A percentile compares a stretch with the other conserved stretches of the same genome.
phyloP scores from a whole-genome alignment of 305 asterid genomes.

The Striga hermonthica region DNA sequence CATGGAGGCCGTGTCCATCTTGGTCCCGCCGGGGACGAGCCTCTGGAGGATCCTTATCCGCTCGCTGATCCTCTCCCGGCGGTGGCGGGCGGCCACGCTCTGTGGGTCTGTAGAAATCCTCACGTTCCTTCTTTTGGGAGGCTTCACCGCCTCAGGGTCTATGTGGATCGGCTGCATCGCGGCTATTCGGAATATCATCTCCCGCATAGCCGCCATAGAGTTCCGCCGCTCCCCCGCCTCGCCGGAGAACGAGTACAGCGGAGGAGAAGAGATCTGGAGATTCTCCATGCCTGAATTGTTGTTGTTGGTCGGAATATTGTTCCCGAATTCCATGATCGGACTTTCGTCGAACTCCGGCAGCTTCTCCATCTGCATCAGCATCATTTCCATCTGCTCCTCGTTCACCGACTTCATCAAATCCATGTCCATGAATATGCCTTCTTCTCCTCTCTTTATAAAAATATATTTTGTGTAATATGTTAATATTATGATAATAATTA shows the following conservation, averaged over 20 bases:
- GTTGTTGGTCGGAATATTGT: not conserved
- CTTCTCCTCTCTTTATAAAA: too few species aligned
- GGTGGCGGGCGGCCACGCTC: conserved; percentile 94
- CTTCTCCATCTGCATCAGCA: conserved; percentile 89
- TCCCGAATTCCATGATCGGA: conserved; percentile 43
- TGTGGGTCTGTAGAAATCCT: conserved; percentile 92
- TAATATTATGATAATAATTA: not conserved
- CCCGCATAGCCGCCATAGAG: conserved; percentile 94
- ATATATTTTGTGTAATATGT: not conserved
- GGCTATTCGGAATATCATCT: conserved; percentile 88
- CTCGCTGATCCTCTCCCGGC: conserved; percentile 94
- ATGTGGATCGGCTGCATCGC: conserved; percentile 97
- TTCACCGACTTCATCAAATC: conserved; percentile 58
- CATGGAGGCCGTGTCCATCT: conserved; percentile 99
- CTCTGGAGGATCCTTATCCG: conserved; percentile 81
- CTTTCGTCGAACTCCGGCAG: conserved; percentile 51
- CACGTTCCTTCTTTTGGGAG: conserved; percentile 88
- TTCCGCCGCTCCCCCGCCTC: conserved; percentile 34
- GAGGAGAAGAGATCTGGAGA: not conserved
- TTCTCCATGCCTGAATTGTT: not conserved
- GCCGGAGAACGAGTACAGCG: conserved; percentile 27
- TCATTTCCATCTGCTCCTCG: conserved; percentile 71
- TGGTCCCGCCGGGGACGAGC: conserved; percentile 96
- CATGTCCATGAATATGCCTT: conserved; percentile 49
- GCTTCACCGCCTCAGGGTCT: conserved; percentile 96